These are phyloP conservation scores for Pleurotus salmoneostramineus DNA, from an alignment of 768 basidiomycete genomes.

Conservation along the genomic window DNA sequence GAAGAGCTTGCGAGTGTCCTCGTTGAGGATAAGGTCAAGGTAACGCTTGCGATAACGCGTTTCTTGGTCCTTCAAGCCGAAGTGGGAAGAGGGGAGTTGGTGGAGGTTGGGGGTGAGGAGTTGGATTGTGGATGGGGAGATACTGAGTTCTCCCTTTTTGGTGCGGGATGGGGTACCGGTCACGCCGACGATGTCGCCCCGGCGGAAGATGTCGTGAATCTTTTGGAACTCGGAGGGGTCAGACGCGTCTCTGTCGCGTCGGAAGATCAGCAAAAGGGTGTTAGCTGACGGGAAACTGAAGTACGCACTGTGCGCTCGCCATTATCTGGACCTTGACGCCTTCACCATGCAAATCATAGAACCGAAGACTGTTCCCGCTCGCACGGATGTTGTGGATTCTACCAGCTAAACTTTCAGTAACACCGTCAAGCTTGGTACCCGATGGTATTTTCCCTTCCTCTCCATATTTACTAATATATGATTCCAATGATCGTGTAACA, in stretches of 20 bases:
- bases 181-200: conserved; percentile 96
- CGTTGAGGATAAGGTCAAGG: conserved; percentile 95
- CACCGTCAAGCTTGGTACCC: conserved; percentile 60
- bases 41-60: conserved; percentile 98
- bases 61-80: conserved; percentile 96
- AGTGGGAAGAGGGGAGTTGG: conserved; percentile 89
- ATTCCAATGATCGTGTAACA: conserved; percentile 70
- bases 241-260: conserved; percentile 49
- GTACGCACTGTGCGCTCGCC: conserved; percentile 76
- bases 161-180: conserved; percentile 86
- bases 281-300: neutral
- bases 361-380: conserved; percentile 79
- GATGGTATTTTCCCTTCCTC: conserved; percentile 63
- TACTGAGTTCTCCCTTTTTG: conserved; percentile 93
- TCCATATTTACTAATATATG: conserved; percentile 74
- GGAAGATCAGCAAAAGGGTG: neutral
- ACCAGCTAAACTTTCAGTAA: conserved; percentile 73
- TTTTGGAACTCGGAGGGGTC: conserved; percentile 63
- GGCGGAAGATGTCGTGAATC: conserved; percentile 82
- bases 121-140: conserved; percentile 73
- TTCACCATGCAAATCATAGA: conserved; percentile 94
- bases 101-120: conserved; percentile 96
- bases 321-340: conserved; percentile 94
- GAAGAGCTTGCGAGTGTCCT: conserved; percentile 86
- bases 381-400: conserved; percentile 88